A percentile compares a stretch with the other conserved stretches of the same genome.
Evolutionary conservation across 352 stramenopile genomes (phyloP).

Genomic region (Pythium dissotocum): DNA sequence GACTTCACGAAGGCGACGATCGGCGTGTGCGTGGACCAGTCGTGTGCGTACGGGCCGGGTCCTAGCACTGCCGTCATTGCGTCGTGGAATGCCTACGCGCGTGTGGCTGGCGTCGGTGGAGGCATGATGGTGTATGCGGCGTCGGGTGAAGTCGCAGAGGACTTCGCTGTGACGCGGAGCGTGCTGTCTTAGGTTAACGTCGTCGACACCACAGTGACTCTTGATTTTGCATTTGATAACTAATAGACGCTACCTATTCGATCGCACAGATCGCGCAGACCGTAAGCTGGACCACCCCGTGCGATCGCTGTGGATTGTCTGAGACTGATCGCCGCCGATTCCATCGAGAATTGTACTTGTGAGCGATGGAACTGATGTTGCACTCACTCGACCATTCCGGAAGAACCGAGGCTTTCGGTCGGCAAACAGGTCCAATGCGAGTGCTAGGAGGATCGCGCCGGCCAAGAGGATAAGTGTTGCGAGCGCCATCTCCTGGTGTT

Average conservation of each 20-base stretch:
- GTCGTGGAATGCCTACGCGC: conserved; percentile 49
- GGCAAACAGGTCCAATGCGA: conserved; percentile 35
- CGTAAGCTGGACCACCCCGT: conserved; percentile 12
- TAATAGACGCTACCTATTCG: conserved; percentile 1
- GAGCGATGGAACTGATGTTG: conserved; percentile 21
- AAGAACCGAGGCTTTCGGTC: conserved; percentile 30
- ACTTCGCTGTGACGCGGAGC: conserved; percentile 55
- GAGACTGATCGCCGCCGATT: neutral
- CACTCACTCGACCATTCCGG: conserved; percentile 10
- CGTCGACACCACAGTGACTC: neutral
- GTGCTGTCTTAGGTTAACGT: conserved; percentile 29
- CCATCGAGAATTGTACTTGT: conserved; percentile 34
- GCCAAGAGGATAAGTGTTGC: conserved; percentile 34
- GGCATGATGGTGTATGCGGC: conserved; percentile 79
- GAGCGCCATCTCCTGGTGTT: conserved; percentile 31
- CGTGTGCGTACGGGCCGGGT: conserved; percentile 66
- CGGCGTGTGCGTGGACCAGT: conserved; percentile 48
- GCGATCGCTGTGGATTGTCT: conserved; percentile 5
- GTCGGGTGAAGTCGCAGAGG: conserved; percentile 48
- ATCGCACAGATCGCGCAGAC: conserved; percentile 13
- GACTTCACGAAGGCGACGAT: conserved; percentile 58
- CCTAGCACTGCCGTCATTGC: conserved; percentile 54
- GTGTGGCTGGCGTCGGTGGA: conserved; percentile 38
- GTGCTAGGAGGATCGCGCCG: conserved; percentile 27
- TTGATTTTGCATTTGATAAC: neutral